These are phyloP conservation scores for Trichoderma asperellum DNA, from an alignment of 2,329 filamentous ascomycete genomes.

Conservation along the genomic window DNA sequence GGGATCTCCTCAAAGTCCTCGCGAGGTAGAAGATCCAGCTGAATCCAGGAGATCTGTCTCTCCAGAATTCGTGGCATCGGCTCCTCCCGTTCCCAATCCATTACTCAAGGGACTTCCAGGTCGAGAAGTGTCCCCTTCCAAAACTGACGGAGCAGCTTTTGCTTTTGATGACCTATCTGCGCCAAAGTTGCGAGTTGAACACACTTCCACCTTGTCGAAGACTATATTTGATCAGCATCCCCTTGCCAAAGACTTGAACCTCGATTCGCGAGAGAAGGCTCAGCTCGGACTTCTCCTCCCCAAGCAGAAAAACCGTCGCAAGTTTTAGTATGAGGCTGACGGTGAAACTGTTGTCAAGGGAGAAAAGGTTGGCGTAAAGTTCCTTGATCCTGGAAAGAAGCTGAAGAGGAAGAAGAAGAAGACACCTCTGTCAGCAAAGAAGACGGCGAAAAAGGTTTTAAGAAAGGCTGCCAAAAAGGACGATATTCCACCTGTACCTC, in stretches of 20 bases:
- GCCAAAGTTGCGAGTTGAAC: conserved; percentile 36
- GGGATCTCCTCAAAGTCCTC: conserved; percentile 26
- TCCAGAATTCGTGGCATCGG: conserved; percentile 17
- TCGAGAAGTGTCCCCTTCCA: conserved; percentile 45
- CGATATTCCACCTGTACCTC: conserved; percentile 35
- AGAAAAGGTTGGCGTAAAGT: conserved; percentile 9
- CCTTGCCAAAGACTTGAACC: conserved; percentile 39
- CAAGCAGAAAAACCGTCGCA: conserved; percentile 40
- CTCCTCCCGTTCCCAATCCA: conserved; percentile 46
- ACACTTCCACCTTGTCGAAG: conserved; percentile 43
- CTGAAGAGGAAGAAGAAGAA: conserved; percentile 18
- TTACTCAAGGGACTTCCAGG: conserved; percentile 46
- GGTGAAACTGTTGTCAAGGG: conserved; percentile 34
- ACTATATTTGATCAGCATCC: conserved; percentile 45
- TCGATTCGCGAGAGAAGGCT: conserved; percentile 38
- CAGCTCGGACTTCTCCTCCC: conserved; percentile 43
- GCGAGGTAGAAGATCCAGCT: conserved; percentile 26
- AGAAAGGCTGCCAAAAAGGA: conserved; percentile 27
- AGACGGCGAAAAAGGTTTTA: conserved; percentile 14
- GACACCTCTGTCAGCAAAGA: background rate
- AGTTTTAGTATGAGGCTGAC: conserved; percentile 46
- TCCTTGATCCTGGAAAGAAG: background rate
- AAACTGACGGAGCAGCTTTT: conserved; percentile 44
- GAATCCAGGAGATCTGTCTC: conserved; percentile 17
- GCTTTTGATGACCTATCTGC: conserved; percentile 41